Evolutionary conservation across 306 rosid species (phyloP), one percentile per base, ranked within the genome.

Genomic region (Prunus mongolica): DNA sequence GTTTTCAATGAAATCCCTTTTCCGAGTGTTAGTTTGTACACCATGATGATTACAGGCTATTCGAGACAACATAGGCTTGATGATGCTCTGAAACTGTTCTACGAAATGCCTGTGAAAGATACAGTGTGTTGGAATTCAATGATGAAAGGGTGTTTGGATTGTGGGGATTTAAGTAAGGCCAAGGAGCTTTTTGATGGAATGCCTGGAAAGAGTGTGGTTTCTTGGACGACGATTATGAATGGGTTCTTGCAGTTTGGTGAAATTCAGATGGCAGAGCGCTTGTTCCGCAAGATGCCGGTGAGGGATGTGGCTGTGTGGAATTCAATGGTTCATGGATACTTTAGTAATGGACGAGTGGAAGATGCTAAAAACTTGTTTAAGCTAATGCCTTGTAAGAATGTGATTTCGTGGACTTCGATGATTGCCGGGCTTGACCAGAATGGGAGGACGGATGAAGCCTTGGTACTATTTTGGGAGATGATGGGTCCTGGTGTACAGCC

Each of bases 241-340:
- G 96, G 94, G 71, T 76, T 79, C 34, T 83, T 90, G 73, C 85
- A 78, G 46, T 49, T 82, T 16, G 94, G 98, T n/a, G 84, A 73
- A 25, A 84, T 93, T 12, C 84, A 76, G 66, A 71, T 79, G 15
- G 97, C 97, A 6, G 96, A 88, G 79, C 20, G 52, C 3, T 83
- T 93, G 83, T 91, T 91, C 77, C 32, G 19, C 47, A 78, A 63
- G 76, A 91, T 93, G 98, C 89, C 96, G 1, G 10, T 64, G 51
- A 87, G 80, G 80, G 98, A 93, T 30, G 80, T 82, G 45, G 90
- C 91, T 2, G 85, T 91, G 0, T 91, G 98, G 98, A 91, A 93
- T 64, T 85, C 94, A 0, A 91, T 93, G 98, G 74, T 88, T 76
- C 82, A 90, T 79, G 94, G 98, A 11, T 91, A 86, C 78, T 90